Base-by-base conservation (phyloP, 371 early-diverging fungal genomes). In the Mucor plumbeus region DNA sequence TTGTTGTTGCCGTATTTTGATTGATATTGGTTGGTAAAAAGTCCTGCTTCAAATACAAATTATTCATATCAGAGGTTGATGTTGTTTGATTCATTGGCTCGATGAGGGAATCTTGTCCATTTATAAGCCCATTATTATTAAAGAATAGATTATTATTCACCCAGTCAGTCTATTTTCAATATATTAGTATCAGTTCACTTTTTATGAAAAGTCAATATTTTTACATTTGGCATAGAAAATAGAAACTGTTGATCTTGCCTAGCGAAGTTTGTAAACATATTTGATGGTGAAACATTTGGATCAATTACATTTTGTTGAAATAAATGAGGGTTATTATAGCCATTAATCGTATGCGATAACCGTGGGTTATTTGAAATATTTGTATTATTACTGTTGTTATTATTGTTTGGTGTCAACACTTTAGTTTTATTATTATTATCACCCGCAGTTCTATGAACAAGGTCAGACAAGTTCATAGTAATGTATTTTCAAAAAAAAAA, bases 391-490 rank as follows among this genome's bases (percentile, higher is more conserved):
- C 48, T 21, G 31, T 55, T 54, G 63, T 40, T 64, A 19, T 6
- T 57, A 21, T 26, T 40, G 15, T 64, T 57, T 21, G 17, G 31
- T 56, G 39, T 47, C 19, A 35, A 21, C 11, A 34, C 17, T 11
- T 26, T 59, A 40, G 14, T 34, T 9, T 34, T 61, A 35, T 41
- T 61, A 34, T 72, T 67, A 44, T 65, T 69, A 48, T 70, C 72
- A 61, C 73, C 70, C 40, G 70, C 65, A 67, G 70, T 70, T 64
- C 73, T 64, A 72, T 76, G 76, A 57, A 76, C 76, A 59, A 76
- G 73, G 65, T 76, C 68, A 62, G 76, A 76, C 68, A 76, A 67
- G 70, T 76, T 76, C 76, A 76, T 76, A 68, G 57, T 55, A 26
- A 26, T 57, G 13, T 41, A n/a, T 56, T 40, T 43, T 39, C 19